Conservation (phyloP, 805 yeast genomes). For the Candida verbasci region DNA sequence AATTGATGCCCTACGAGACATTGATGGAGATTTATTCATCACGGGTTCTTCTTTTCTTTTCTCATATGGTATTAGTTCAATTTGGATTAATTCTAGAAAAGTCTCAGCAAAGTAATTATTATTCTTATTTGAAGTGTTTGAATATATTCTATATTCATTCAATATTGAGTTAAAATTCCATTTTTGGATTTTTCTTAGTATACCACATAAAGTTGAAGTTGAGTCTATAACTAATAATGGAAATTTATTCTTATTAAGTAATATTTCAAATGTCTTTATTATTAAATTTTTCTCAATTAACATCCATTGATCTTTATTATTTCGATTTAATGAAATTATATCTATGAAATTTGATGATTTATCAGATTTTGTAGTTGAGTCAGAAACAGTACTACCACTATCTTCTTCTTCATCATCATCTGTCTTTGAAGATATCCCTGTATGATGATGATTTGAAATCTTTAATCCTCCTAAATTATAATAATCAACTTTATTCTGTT, state of each 20-base stretch:
- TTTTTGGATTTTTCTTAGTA: slow-evolving; percentile 75
- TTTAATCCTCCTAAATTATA: slow-evolving; percentile 42
- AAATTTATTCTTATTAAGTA: slow-evolving; percentile 60
- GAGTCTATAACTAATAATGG: slow-evolving; percentile 76
- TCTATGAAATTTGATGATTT: slow-evolving; percentile 12
- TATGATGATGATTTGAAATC: slow-evolving; percentile 32
- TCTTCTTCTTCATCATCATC: slow-evolving; percentile 18
- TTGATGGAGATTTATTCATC: neutral
- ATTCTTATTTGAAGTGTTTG: slow-evolving; percentile 47
- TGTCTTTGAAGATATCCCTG: slow-evolving; percentile 25
- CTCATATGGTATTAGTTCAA: slow-evolving; percentile 45
- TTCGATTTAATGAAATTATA: slow-evolving; percentile 19
- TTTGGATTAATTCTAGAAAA: slow-evolving; percentile 68
- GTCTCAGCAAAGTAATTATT: slow-evolving; percentile 73
- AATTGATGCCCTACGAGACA: neutral
- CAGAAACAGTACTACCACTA: neutral
- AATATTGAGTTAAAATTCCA: slow-evolving; percentile 86
- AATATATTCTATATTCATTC: slow-evolving; percentile 75
- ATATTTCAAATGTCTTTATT: slow-evolving; percentile 58
- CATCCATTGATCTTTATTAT: slow-evolving; percentile 65
- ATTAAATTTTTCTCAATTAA: slow-evolving; percentile 63
- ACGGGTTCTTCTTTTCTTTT: slow-evolving; percentile 1
- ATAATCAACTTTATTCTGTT: slow-evolving; percentile 49
- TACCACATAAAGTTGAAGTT: slow-evolving; percentile 74
- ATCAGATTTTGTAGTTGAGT: neutral